Percentiles rank a stretch among this genome's conserved stretches.
phyloP scores from a whole-genome alignment of 2,329 filamentous ascomycete species.

The Chaetomium sp. region DNA sequence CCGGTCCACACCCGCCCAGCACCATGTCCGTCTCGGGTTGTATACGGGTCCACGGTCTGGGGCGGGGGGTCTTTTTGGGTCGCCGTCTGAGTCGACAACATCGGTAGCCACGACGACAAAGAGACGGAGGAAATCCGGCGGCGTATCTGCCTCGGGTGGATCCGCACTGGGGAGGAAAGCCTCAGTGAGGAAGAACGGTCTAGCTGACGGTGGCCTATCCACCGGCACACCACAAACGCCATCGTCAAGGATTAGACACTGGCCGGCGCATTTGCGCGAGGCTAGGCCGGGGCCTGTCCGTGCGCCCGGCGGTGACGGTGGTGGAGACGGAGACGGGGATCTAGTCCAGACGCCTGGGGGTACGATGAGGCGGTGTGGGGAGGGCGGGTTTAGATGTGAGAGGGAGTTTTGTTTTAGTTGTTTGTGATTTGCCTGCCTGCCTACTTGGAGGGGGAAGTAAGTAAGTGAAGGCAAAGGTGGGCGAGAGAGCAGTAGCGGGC shows the following conservation, averaged over 20 bases:
- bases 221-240: no score
- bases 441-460: neutral
- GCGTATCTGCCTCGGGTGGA: no score
- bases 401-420: constrained; percentile 57
- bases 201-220: no score
- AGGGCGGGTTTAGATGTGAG: constrained; percentile 49
- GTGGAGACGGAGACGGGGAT: neutral
- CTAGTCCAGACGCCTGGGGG: constrained; percentile 44
- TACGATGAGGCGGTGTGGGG: constrained; percentile 45
- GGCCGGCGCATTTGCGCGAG: no score
- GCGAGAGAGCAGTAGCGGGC: no score
- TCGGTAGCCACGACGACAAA: neutral
- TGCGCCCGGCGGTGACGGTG: neutral
- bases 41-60: neutral
- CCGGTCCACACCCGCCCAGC: constrained; percentile 7
- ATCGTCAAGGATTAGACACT: no score
- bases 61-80: no score
- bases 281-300: no score
- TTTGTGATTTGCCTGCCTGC: constrained; percentile 26
- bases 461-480: neutral
- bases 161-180: no score
- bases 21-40: constrained; percentile 4
- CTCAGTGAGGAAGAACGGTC: no score
- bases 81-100: no score
- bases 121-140: neutral